phyloP scores from a whole-genome alignment of 768 basidiomycete species.

The Collybia nuda region DNA sequence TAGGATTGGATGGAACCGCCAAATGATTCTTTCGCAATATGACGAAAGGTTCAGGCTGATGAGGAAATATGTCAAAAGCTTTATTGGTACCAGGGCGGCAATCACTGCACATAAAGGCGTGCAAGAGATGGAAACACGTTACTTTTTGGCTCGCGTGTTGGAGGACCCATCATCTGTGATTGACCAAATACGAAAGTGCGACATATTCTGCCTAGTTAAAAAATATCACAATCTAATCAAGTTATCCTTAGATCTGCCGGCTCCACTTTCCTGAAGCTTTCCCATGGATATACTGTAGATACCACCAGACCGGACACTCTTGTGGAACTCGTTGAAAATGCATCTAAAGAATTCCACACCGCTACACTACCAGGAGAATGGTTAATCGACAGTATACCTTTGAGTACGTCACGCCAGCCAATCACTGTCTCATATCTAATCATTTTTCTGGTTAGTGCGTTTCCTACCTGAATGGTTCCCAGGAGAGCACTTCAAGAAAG shows the following conservation, averaged over 20 bases:
- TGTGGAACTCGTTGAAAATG: slow-evolving; percentile 11
- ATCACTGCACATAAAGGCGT: slow-evolving; percentile 6
- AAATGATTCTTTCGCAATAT: slow-evolving; percentile 19
- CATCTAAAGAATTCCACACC: slow-evolving; percentile 6
- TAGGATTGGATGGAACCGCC: slow-evolving; percentile 17
- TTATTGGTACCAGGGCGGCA: slow-evolving; percentile 13
- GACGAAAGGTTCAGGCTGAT: slow-evolving; percentile 16
- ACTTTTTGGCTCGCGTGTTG: slow-evolving; percentile 14
- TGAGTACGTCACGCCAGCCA: not conserved
- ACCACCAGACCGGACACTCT: slow-evolving; percentile 8
- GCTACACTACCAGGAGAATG: slow-evolving; percentile 5
- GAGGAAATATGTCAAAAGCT: slow-evolving; percentile 15
- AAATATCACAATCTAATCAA: not conserved
- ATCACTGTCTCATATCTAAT: not conserved
- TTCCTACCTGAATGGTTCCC: slow-evolving; percentile 16
- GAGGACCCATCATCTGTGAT: slow-evolving; percentile 8
- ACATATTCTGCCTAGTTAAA: not conserved
- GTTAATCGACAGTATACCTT: slow-evolving; percentile 3
- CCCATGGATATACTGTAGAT: slow-evolving; percentile 16
- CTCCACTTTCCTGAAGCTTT: slow-evolving; percentile 16
- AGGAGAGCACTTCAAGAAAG: slow-evolving; percentile 17
- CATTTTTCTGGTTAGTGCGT: slow-evolving; percentile 7
- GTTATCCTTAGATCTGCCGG: slow-evolving; percentile 7
- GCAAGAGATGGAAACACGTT: slow-evolving; percentile 13
- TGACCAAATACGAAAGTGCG: slow-evolving; percentile 13